Conservation (phyloP, 495 filamentous ascomycete species). For the Penicillium manginii region DNA sequence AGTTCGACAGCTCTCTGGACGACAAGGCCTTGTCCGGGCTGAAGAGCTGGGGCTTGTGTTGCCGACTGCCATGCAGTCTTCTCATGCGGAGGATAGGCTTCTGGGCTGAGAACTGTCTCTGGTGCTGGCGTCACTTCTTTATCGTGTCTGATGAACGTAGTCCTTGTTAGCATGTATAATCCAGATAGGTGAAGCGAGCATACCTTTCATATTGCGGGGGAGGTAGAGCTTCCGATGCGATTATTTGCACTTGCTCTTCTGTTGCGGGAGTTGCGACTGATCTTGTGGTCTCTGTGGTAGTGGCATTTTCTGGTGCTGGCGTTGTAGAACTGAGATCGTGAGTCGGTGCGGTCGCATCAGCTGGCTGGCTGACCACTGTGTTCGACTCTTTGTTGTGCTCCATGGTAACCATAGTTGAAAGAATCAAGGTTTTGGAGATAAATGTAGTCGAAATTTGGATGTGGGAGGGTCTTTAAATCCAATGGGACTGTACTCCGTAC, state of each 20-base stretch:
- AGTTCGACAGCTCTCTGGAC: constrained; percentile 6
- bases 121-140: constrained; percentile 11
- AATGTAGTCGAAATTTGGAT: background rate
- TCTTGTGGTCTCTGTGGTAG: background rate
- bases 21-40: constrained; percentile 5
- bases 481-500: background rate
- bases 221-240: background rate
- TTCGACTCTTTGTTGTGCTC: background rate
- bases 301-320: background rate
- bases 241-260: background rate
- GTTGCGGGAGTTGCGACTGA: background rate
- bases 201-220: background rate
- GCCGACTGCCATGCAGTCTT: constrained; percentile 15
- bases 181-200: background rate
- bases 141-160: background rate
- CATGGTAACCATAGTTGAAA: background rate
- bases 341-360: background rate
- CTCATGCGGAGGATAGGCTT: constrained; percentile 5
- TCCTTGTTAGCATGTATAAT: background rate
- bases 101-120: background rate
- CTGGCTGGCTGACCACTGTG: background rate
- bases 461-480: background rate
- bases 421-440: background rate
- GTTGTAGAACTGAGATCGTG: background rate
- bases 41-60: constrained; percentile 7